A percentile compares a stretch with the other conserved stretches of the same genome.
These are phyloP conservation scores for Stropharia rugosoannulata DNA, from an alignment of 768 basidiomycete species.

Conservation along the genomic window DNA sequence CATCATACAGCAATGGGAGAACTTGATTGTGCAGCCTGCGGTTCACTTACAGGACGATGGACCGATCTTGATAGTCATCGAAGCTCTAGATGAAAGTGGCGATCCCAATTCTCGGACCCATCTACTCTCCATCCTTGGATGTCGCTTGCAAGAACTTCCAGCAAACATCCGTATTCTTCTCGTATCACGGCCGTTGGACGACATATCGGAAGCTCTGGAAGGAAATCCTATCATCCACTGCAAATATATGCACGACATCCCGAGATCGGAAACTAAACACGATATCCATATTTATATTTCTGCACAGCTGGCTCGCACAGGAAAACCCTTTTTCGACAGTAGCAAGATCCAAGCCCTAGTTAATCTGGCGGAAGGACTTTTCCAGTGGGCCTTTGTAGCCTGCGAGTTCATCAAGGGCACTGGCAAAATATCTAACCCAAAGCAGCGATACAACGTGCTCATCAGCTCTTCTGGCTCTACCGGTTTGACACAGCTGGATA, in stretches of 20 bases:
- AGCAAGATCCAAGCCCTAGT: neutral
- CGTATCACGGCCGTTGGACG: conserved; percentile 27
- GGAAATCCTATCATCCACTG: neutral
- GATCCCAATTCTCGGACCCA: conserved; percentile 12
- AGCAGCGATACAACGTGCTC: neutral
- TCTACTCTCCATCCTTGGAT: conserved; percentile 21
- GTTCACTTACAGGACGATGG: conserved; percentile 8
- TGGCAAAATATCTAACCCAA: neutral
- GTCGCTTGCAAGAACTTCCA: conserved; percentile 18
- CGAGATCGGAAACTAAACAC: neutral
- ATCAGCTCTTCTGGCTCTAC: neutral
- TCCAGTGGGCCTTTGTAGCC: conserved; percentile 4
- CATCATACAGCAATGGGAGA: conserved; percentile 15
- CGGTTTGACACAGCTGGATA: neutral
- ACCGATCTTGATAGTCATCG: conserved; percentile 29
- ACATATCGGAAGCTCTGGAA: conserved; percentile 18
- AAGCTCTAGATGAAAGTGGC: conserved; percentile 36
- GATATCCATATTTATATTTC: conserved; percentile 5
- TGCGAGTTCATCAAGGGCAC: conserved; percentile 2
- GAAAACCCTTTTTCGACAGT: neutral
- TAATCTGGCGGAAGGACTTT: conserved; percentile 1
- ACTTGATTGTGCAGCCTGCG: conserved; percentile 12
- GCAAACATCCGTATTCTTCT: conserved; percentile 28
- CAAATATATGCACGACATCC: conserved; percentile 1
- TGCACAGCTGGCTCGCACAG: neutral